Base-by-base conservation (phyloP, 768 basidiomycete species). In the Auriscalpium microsporum region DNA sequence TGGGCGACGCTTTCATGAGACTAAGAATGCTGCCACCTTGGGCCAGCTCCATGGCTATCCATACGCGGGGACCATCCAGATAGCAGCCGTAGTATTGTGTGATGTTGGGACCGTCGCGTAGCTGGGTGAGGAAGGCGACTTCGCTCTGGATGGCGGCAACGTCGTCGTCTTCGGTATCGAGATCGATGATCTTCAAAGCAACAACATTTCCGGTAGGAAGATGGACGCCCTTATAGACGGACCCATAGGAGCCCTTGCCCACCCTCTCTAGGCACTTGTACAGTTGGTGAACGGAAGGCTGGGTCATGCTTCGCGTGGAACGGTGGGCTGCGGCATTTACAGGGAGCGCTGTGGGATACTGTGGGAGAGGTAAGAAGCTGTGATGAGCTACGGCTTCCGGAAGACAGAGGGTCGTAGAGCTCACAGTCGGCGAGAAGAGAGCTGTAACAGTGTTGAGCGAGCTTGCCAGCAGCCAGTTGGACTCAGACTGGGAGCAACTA, bases 1-100 rank as follows among this genome's bases (percentile, higher is more conserved):
- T 80, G 59, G 76, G 81, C 59, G 83, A 82, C 0, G 91, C 86
- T 69, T 96, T 93, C 85, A 96, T 94, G 62, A 99, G 77, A 3
- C 92, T 90, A 46, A 90, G 77, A 7, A 97, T 90, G 66, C 91
- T 94, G 8, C 96, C 96, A 5, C 94, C 95, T 60, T 93, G 86
- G 8, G 96, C 96, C 63, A 86, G 85, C 69, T 99, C 96, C 96
- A 99, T 99, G 37, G 86, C 91, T 62, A 99, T 98, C 94, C 96
- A 99, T 9, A 99, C 92, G 49, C 91, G 88, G 34, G 92, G 89
- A 0, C 94, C 94, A 66, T 94, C 89, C 67, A 96, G 80, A 71
- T 90, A 86, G 72, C 93, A 96, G 19, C 93, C 95, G 70, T 86
- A 96, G 74, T 99, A 99, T 64, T 90, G 82, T 21, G 90, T 97